Base-by-base conservation (phyloP, 495 filamentous ascomycete species). In the Hypoxylon lienhwacheense region DNA sequence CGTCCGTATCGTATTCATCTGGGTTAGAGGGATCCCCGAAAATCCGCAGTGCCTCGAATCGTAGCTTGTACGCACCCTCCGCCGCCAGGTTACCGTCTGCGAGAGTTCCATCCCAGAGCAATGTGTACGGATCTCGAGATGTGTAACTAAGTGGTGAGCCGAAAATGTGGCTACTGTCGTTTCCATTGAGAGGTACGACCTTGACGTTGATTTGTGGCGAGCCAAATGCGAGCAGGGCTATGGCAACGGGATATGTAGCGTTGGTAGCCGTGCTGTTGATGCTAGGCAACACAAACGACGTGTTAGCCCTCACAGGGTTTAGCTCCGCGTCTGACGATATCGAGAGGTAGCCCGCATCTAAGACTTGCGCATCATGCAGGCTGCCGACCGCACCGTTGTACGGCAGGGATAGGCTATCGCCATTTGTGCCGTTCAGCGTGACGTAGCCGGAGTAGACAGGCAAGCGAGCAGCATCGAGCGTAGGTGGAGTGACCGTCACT, bases 371-470 rank as follows among this genome's bases (percentile, higher is more conserved):
- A 16, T 55, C 51, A 35, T 70, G 66, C 46, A 81, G 48, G 58
- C 69, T 75, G 16, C 78, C 78, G 11, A 64, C 69, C 15, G 76
- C 73, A 11, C 78, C 78, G 47, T 77, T 68, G 57, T 81, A 81
- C 1, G 78, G 78, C 3, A 81, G 64, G 7, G 75, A 74, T 21
- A 78, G 64, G 16, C 64, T 65, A 10, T 73, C 68, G 31, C 74
- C 73, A 61, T 79, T 77, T 15, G 74, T 68, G 49, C 75, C 73
- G 54, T 73, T 77, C 48, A 81, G 42, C 31, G 74, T 62, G 32
- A 81, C 70, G 65, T 77, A 79, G 42, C 78, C 78, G 0, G 76
- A 79, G 57, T 80, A 81, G 10, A 81, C 72, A 1, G 75, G 77
- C 16, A 80, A 67, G 8, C 70, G 75, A 22, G 63, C 61, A 35